Conservation (phyloP, 441 rosid genomes). For the Eruca vesicaria region DNA sequence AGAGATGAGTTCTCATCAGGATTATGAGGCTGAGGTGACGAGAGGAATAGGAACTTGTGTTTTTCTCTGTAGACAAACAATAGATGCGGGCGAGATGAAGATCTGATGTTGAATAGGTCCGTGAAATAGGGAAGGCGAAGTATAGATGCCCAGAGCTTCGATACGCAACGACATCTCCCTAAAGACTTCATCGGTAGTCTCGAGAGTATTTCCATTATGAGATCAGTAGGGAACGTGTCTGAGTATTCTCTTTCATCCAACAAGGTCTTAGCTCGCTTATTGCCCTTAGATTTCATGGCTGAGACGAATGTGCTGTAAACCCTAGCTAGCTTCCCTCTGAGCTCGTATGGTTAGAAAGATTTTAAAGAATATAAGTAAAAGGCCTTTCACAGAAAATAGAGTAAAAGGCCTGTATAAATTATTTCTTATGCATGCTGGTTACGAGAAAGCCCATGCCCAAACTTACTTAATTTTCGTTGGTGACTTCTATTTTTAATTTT, state of each 20-base stretch:
- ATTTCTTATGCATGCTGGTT: not conserved
- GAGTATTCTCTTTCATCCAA: not conserved
- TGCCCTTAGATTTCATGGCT: not conserved
- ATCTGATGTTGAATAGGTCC: not conserved
- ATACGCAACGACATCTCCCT: not conserved
- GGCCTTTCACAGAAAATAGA: not conserved
- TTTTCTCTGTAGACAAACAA: not conserved
- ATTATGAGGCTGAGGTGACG: not conserved
- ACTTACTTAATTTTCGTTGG: not conserved
- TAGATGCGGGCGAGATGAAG: not conserved
- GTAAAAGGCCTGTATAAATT: not conserved
- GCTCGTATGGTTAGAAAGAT: not conserved
- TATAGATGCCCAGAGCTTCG: not conserved
- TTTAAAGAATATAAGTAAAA: too few species aligned
- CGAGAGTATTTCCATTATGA: not conserved
- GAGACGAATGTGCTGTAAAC: not conserved
- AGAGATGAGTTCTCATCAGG: not conserved
- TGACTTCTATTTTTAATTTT: not conserved
- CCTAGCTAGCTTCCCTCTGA: not conserved
- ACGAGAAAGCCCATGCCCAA: not conserved
- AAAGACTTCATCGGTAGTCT: not conserved
- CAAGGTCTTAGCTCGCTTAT: not conserved
- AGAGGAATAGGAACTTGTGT: not conserved
- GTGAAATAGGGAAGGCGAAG: not conserved
- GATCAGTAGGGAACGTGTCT: not conserved